These are phyloP conservation scores for Babesia caballi DNA, from an alignment of 169 alveolate species.

Conservation along the genomic window DNA sequence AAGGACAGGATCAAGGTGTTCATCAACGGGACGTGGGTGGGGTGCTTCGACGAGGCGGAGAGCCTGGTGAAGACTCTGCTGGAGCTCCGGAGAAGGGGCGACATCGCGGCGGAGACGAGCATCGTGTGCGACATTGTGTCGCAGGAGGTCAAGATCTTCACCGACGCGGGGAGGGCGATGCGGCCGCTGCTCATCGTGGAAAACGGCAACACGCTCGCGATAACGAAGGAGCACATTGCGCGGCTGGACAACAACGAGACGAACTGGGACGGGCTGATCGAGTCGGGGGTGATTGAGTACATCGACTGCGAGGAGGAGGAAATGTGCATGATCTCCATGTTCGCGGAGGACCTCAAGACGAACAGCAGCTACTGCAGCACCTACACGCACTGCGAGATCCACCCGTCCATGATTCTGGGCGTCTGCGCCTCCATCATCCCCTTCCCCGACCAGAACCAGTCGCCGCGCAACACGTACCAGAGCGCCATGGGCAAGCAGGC, in stretches of 20 bases:
- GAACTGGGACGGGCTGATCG: conserved; percentile 86
- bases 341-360: conserved; percentile 87
- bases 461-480: conserved; percentile 98
- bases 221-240: conserved; percentile 80
- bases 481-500: conserved; percentile 99
- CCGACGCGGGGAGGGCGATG: conserved; percentile 99
- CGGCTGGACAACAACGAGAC: conserved; percentile 65
- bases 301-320: conserved; percentile 99
- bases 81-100: conserved; percentile 88
- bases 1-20: conserved; percentile 91
- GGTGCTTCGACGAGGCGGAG: conserved; percentile 91
- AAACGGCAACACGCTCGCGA: conserved; percentile 82
- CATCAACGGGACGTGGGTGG: conserved; percentile 96
- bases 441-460: conserved; percentile 99
- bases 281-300: conserved; percentile 95
- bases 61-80: conserved; percentile 83
- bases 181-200: conserved; percentile 96
- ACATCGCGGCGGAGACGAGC: conserved; percentile 92
- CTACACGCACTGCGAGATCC: conserved; percentile 99
- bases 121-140: conserved; percentile 91
- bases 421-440: conserved; percentile 99
- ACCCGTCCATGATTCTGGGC: conserved; percentile 98
- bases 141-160: conserved; percentile 92
- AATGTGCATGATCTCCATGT: conserved; percentile 99
- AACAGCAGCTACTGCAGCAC: conserved; percentile 84